Conservation (phyloP, 1,139 yeast species). For the Protomyces macrosporus region DNA sequence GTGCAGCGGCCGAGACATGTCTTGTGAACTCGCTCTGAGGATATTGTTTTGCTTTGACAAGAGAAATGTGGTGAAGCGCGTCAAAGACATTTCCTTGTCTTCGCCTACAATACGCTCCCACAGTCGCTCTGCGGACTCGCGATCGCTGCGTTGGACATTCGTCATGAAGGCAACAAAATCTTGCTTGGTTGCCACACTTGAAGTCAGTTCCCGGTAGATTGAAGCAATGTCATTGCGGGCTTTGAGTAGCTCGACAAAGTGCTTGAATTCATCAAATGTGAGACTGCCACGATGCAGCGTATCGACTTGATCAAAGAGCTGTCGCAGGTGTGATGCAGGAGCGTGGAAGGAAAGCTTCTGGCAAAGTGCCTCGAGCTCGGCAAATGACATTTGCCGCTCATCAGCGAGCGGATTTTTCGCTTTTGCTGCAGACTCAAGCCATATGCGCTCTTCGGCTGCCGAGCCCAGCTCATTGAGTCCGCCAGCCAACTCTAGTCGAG, state of each 20-base stretch:
- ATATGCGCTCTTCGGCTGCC: neutral
- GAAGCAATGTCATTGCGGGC: constrained; percentile 48
- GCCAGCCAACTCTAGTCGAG: constrained; percentile 12
- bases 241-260: constrained; percentile 55
- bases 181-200: constrained; percentile 37
- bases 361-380: constrained; percentile 63
- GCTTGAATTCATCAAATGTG: constrained; percentile 65
- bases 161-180: constrained; percentile 48
- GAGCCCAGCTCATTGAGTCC: neutral
- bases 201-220: constrained; percentile 39
- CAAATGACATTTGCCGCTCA: constrained; percentile 51
- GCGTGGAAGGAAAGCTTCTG: constrained; percentile 64
- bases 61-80: constrained; percentile 51
- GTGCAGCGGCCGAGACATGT: constrained; percentile 64
- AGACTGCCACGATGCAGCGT: constrained; percentile 46
- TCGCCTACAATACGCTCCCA: constrained; percentile 10
- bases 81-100: constrained; percentile 35
- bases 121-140: neutral
- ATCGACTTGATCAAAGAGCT: constrained; percentile 50
- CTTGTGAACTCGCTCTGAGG: constrained; percentile 39
- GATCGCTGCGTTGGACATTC: constrained; percentile 43
- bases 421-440: neutral
- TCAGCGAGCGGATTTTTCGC: constrained; percentile 37
- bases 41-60: constrained; percentile 44
- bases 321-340: constrained; percentile 42